Base-by-base conservation (phyloP, 495 filamentous ascomycete genomes). In the Aspergillus egyptiacus region DNA sequence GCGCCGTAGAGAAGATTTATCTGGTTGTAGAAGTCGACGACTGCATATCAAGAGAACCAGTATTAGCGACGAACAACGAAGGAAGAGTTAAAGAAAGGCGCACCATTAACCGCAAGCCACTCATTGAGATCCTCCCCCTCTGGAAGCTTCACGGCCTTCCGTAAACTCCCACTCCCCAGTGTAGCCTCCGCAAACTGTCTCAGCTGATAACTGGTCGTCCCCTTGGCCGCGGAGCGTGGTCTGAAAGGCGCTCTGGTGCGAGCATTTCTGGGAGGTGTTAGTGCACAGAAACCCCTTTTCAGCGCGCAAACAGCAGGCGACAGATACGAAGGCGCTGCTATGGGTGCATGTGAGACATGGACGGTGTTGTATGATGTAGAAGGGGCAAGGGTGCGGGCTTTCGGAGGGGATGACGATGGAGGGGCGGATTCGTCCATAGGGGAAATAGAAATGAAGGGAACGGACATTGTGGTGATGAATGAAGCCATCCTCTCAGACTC, bases 11-110 rank as follows among this genome's bases (percentile, higher is more conserved):
- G 85, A 20, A 98, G 82, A 71, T 98, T 98, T 67, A 97, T 93
- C 67, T 98, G 93, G 71, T 97, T 98, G 81, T 97, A 98, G 70
- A 98, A 98, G 67, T 98, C 93, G 71, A 98, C 93, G 62, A 98
- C 91, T 95, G 56, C 24, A 20, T 49, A 25, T 24, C 31, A 56
- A 51, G 32, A 44, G 41, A 8, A 24, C 31, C 17, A 31, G 28
- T 8, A 14, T 37, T 30, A 48, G 37, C 20, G 14, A 6, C 40
- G 34, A 24, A 25, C 30, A 25, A 23, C 6, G 9, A 3, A 17
- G 6, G 34, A 14, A 39, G 6, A 15, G 20, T 17, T 19, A 24
- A n/a, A 17, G 35, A n/a, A n/a, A 17, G 35, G 14, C 78, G 43
- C 71, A 95, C 90, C 81, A 66, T 98, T 96, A 39, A 97, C 94